phyloP scores from a whole-genome alignment of 306 rosid species.

The Canavalia ensiformis region DNA sequence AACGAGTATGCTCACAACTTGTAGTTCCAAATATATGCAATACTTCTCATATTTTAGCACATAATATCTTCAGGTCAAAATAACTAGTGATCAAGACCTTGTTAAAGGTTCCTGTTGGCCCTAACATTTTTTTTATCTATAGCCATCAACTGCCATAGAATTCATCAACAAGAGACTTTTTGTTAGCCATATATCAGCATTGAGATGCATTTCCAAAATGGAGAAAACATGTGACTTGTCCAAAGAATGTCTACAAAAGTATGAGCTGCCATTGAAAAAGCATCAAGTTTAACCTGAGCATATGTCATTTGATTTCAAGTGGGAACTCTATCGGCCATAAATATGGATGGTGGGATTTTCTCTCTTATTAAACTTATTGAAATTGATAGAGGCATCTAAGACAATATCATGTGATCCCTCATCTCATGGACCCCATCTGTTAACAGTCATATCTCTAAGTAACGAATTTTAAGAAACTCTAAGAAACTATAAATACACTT shows the following conservation, averaged over 20 bases:
- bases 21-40: background rate
- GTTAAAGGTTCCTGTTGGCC: background rate
- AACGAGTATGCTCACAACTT: background rate
- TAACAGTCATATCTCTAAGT: background rate
- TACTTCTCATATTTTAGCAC: background rate
- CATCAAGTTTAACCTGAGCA: conserved; percentile 7
- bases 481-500: background rate
- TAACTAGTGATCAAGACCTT: background rate
- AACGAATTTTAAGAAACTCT: conserved; percentile 24
- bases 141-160: background rate
- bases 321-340: background rate
- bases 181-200: background rate
- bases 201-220: background rate
- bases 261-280: background rate
- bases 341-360: conserved; percentile 4
- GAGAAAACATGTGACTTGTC: conserved; percentile 24
- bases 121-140: background rate
- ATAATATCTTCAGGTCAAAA: background rate
- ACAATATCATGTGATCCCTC: conserved; percentile 44
- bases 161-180: background rate
- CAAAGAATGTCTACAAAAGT: background rate
- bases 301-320: conserved; percentile 18
- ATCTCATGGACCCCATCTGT: conserved; percentile 30
- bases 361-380: conserved; percentile 6
- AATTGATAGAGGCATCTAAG: conserved; percentile 10